A percentile compares a stretch with the other conserved stretches of the same genome.
phyloP scores from a whole-genome alignment of 2,329 filamentous ascomycete genomes.

The Fusarium sp. region DNA sequence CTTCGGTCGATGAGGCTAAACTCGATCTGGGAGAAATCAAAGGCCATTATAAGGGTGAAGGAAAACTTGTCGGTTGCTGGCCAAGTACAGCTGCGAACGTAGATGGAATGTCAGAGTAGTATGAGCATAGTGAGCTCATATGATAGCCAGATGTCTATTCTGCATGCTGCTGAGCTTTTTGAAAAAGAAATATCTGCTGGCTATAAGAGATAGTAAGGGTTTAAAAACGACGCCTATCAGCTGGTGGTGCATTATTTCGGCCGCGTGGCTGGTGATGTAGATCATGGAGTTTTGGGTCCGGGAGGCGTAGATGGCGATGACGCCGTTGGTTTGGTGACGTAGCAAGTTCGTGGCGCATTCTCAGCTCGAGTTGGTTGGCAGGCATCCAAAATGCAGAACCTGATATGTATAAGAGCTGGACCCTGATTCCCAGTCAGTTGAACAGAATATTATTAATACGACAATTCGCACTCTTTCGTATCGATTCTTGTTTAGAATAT shows the following conservation, averaged over 20 bases:
- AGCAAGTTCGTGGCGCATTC: constrained; percentile 35
- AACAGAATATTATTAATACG: not conserved
- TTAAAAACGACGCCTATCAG: not conserved
- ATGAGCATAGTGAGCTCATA: not conserved
- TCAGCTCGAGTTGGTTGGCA: constrained; percentile 8
- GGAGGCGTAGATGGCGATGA: constrained; percentile 30
- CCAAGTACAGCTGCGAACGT: not conserved
- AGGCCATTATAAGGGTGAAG: not conserved
- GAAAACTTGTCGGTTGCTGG: not conserved
- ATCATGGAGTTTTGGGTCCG: constrained; percentile 13
- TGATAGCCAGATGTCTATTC: not conserved
- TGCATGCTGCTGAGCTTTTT: not conserved
- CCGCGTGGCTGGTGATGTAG: constrained; percentile 21
- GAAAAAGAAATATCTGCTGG: not conserved
- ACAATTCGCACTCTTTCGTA: not conserved
- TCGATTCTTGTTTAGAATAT: not conserved
- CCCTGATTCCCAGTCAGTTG: not conserved
- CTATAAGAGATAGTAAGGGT: not conserved
- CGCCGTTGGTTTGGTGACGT: constrained; percentile 39
- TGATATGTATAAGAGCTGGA: constrained; percentile 6
- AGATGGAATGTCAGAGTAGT: not conserved
- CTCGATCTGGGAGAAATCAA: constrained; percentile 20
- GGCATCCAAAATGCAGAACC: not conserved
- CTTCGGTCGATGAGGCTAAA: constrained; percentile 11
- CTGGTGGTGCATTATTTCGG: not conserved